Evolutionary conservation across 2,329 filamentous ascomycete genomes (phyloP), one percentile per base, ranked within the genome.

Genomic region (Penicillium palitans): DNA sequence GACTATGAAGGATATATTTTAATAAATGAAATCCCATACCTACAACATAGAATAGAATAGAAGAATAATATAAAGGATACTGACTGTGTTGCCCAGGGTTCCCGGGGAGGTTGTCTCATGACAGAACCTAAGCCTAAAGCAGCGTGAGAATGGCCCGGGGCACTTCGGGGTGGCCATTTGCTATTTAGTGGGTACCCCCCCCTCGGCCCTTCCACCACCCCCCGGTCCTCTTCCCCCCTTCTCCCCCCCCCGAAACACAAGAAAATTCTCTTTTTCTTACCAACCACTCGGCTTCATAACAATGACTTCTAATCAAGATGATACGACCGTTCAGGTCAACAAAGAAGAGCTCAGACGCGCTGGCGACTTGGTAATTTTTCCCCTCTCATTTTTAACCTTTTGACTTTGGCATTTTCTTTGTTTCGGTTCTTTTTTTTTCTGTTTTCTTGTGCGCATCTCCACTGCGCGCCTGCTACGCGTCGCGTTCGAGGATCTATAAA

Each of bases 291-390:
- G 69, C 78, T 78, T 80, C 56, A 58, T 33, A 21, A 49, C 78
- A 47, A 77, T 75, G 73, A 61, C 73, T 58, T 63, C 67, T 6
- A 53, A 46, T 54, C 75, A 74, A 60, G 73, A 78, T 51, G 69
- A 69, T 39, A 71, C 67, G 63, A 71, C 70, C 42, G 69, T 78
- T 41, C 68, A 73, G 21, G 76, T 80, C 64, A 78, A 91, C 61
- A 82, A 89, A 57, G 88, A 91, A 58, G 88, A 90, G 74, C 93
- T 93, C 74, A 83, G 90, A 60, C 83, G 88, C 71, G 91, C 92
- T 49, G 86, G 91, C 70, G 91, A 96, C 74, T 88, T 86, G 73
- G 91, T 96, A 87, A 46, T 84, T 90, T 80, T 55, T 47, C 55
- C 51, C 52, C 57, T 57, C 63, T 55, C 59, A 21, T 42, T 42